phyloP scores from a whole-genome alignment of 2,329 filamentous ascomycete species.

The Microascus cirrosus region DNA sequence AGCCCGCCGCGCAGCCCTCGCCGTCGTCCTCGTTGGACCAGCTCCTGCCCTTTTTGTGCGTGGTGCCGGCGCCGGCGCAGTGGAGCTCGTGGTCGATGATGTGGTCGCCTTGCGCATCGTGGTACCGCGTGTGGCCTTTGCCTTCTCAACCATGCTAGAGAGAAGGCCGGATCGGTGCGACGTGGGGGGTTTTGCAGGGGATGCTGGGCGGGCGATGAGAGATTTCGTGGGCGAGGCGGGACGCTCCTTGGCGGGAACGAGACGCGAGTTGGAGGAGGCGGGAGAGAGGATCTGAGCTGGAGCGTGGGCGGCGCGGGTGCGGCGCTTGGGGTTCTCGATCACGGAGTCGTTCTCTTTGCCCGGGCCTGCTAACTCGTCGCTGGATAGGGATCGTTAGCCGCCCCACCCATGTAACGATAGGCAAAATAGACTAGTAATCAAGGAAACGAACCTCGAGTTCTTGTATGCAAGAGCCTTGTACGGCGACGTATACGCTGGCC shows the following conservation, averaged over 20 bases:
- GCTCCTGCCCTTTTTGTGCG: constrained; percentile 11
- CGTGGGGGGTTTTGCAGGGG: constrained; percentile 42
- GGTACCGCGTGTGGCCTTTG: constrained; percentile 42
- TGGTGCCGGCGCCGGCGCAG: constrained; percentile 15
- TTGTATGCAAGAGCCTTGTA: constrained; percentile 20
- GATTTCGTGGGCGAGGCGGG: constrained; percentile 3
- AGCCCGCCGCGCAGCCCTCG: constrained; percentile 22
- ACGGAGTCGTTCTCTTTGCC: constrained; percentile 69
- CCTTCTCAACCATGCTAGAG: constrained; percentile 44
- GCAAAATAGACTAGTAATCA: not conserved
- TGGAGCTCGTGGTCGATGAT: constrained; percentile 30
- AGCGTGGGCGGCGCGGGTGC: constrained; percentile 31
- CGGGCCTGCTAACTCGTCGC: constrained; percentile 49
- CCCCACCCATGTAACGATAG: not conserved
- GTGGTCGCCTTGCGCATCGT: constrained; percentile 32
- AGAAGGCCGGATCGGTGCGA: constrained; percentile 14
- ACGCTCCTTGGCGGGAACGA: constrained; percentile 29
- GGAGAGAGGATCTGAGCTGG: constrained; percentile 63
- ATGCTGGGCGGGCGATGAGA: constrained; percentile 21
- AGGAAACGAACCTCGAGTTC: constrained; percentile 36
- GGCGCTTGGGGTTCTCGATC: constrained; percentile 61
- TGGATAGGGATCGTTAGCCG: constrained; percentile 18
- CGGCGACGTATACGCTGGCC: constrained; percentile 13
- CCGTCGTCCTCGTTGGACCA: constrained; percentile 19
- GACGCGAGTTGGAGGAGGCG: constrained; percentile 68